phyloP scores from a whole-genome alignment of 768 basidiomycete genomes.

The Mycena haematopus region DNA sequence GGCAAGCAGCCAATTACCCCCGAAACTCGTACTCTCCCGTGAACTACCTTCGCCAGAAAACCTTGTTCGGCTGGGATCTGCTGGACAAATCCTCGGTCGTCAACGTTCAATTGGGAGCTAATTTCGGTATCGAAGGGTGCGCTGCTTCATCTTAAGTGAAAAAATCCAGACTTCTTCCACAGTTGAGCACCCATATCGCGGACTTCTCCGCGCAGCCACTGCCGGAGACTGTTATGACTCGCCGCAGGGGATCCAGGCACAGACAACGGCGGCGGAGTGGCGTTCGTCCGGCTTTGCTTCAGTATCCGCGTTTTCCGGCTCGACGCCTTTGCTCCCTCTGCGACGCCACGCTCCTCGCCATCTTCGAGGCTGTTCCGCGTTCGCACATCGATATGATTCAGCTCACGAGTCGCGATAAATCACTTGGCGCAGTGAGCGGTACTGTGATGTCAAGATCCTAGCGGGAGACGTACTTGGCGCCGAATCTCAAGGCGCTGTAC shows the following conservation, averaged over 20 bases:
- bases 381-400: constrained; percentile 17
- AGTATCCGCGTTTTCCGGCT: constrained; percentile 20
- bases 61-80: neutral
- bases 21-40: constrained; percentile 14
- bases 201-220: constrained; percentile 13
- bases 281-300: constrained; percentile 10
- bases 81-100: constrained; percentile 12
- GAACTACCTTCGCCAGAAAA: constrained; percentile 3
- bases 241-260: constrained; percentile 15
- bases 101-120: constrained; percentile 13
- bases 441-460: constrained; percentile 14
- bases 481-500: constrained; percentile 11
- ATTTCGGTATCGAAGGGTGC: constrained; percentile 25
- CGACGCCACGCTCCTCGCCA: constrained; percentile 21
- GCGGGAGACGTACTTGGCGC: constrained; percentile 12
- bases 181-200: constrained; percentile 12
- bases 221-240: constrained; percentile 10
- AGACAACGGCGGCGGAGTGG: constrained; percentile 7
- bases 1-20: constrained; percentile 3
- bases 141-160: constrained; percentile 1
- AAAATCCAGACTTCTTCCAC: neutral
- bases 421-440: neutral
- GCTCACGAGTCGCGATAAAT: constrained; percentile 12
- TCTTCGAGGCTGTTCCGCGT: constrained; percentile 20
- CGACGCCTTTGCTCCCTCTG: constrained; percentile 15